A percentile compares a stretch with the other conserved stretches of the same genome.
Conservation (phyloP, 2,329 filamentous ascomycete species). For the Monosporascus ibericus region DNA sequence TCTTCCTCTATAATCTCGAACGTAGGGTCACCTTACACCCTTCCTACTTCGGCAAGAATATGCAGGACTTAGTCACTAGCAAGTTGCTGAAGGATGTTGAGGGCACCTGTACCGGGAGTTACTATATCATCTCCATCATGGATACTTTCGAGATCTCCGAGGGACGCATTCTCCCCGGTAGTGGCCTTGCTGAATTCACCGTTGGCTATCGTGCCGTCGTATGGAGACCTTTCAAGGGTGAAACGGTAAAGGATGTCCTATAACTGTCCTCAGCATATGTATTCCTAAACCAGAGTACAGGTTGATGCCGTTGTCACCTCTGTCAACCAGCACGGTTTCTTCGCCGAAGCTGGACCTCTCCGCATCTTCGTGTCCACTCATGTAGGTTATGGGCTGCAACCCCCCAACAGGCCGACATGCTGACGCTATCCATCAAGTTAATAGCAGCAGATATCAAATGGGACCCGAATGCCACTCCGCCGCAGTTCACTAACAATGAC, state of each 20-base stretch:
- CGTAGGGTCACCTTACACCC: constrained; percentile 92
- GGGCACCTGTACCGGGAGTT: constrained; percentile 89
- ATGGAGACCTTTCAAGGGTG: constrained; percentile 95
- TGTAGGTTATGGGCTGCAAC: constrained; percentile 41
- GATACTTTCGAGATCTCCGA: constrained; percentile 93
- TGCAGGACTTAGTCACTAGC: constrained; percentile 83
- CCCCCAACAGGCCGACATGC: constrained; percentile 4
- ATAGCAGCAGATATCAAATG: constrained; percentile 91
- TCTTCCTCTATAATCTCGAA: constrained; percentile 96
- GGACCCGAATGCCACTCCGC: constrained; percentile 93
- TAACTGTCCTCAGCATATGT: constrained; percentile 5
- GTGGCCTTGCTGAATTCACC: constrained; percentile 87
- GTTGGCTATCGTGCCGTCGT: constrained; percentile 94
- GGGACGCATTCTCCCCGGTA: constrained; percentile 85
- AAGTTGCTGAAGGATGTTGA: constrained; percentile 91
- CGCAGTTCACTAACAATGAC: constrained; percentile 91
- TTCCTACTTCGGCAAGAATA: constrained; percentile 92
- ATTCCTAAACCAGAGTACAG: constrained; percentile 40
- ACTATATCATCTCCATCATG: constrained; percentile 98
- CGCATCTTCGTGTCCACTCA: constrained; percentile 75
- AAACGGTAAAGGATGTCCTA: constrained; percentile 64
- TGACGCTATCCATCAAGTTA: constrained; percentile 49
- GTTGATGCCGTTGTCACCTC: constrained; percentile 91
- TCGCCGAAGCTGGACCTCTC: constrained; percentile 73
- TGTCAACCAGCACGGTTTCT: constrained; percentile 89